Percentiles rank a stretch among this genome's conserved stretches.
phyloP scores from a whole-genome alignment of 169 alveolate species.

The Perkinsus olseni region DNA sequence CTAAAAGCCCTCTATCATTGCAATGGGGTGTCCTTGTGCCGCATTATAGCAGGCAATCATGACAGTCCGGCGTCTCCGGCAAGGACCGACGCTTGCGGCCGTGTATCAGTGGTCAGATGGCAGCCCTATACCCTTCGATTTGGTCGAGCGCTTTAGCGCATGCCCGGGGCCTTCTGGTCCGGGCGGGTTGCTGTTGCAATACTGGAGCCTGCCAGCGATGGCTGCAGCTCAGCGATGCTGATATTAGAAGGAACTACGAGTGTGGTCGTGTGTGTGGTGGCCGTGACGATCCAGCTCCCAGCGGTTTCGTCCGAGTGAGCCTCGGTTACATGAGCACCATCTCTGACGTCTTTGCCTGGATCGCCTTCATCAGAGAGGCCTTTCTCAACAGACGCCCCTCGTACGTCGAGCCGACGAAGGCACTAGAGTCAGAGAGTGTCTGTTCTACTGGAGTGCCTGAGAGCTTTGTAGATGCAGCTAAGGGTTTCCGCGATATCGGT shows the following conservation, averaged over 20 bases:
- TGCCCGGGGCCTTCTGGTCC: constrained; percentile 23
- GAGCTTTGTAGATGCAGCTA: background rate
- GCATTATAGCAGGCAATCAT: background rate
- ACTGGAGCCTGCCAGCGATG: constrained; percentile 40
- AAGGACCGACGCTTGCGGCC: constrained; percentile 17
- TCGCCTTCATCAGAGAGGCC: background rate
- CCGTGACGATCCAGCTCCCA: background rate
- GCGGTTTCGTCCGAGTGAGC: background rate
- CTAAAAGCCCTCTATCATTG: background rate
- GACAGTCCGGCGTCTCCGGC: background rate
- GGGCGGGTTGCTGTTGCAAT: constrained; percentile 47
- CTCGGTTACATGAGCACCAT: background rate
- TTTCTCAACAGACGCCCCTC: background rate
- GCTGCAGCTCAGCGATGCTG: constrained; percentile 22
- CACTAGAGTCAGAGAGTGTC: background rate
- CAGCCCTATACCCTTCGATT: constrained; percentile 17
- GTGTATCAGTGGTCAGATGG: constrained; percentile 32
- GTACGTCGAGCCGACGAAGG: background rate
- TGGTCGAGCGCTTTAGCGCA: constrained; percentile 31
- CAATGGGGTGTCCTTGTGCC: background rate
- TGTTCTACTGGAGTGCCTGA: background rate
- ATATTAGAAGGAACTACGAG: constrained; percentile 17
- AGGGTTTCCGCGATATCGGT: background rate
- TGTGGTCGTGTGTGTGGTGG: constrained; percentile 30
- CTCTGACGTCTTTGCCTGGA: background rate